These are phyloP conservation scores for Coemansia sp. DNA, from an alignment of 192 early-diverging fungal species.

Conservation along the genomic window DNA sequence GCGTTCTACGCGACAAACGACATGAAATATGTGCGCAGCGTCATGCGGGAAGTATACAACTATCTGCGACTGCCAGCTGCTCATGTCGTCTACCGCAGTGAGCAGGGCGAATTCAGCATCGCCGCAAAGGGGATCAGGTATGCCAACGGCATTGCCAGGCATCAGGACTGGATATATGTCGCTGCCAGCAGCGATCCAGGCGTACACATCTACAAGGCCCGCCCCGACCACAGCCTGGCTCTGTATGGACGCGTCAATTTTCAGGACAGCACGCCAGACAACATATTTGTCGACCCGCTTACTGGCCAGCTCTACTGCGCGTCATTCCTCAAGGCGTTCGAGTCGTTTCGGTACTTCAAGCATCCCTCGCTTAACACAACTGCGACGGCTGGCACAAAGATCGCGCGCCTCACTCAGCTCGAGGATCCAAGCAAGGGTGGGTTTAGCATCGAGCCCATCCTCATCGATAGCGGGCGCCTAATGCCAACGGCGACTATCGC, in stretches of 20 bases:
- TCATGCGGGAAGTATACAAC: conserved; percentile 21
- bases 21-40: conserved; percentile 27
- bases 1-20: conserved; percentile 69
- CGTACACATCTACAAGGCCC: conserved; percentile 32
- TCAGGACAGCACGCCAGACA: conserved; percentile 39
- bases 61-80: conserved; percentile 27
- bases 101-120: conserved; percentile 22
- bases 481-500: conserved; percentile 53
- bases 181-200: conserved; percentile 43
- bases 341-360: conserved; percentile 31
- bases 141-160: conserved; percentile 51
- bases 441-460: conserved; percentile 29
- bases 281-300: conserved; percentile 36
- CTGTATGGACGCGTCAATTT: conserved; percentile 25
- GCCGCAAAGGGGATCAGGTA: conserved; percentile 29
- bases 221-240: not conserved
- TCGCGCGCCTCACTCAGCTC: conserved; percentile 30
- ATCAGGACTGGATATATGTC: conserved; percentile 43
- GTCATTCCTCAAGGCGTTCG: conserved; percentile 22
- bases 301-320: conserved; percentile 51
- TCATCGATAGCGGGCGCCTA: conserved; percentile 40
- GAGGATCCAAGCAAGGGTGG: not conserved
- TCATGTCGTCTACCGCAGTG: conserved; percentile 42
- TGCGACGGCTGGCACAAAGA: conserved; percentile 23
- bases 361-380: conserved; percentile 40